phyloP scores from a whole-genome alignment of 257 asterid species.

The Ligustrum vulgare region DNA sequence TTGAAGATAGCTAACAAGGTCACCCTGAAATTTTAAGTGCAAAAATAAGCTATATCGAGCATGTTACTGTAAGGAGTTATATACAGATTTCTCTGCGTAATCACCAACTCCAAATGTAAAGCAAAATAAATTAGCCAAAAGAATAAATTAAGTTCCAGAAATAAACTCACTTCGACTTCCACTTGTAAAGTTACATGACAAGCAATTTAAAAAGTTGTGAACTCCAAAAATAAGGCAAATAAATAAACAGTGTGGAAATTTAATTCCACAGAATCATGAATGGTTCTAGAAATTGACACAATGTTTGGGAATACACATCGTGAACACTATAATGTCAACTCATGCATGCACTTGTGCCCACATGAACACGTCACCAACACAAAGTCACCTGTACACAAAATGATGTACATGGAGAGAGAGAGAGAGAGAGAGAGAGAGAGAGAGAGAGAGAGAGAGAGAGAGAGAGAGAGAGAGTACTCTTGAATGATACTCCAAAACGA shows the following conservation, averaged over 20 bases:
- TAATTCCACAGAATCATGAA: constrained; percentile 9
- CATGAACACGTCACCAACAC: background rate
- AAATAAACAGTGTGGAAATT: background rate
- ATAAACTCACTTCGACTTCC: constrained; percentile 7
- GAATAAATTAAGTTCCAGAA: background rate
- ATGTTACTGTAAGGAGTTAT: background rate
- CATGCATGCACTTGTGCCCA: background rate
- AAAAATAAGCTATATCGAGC: constrained; percentile 21
- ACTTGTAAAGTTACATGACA: background rate
- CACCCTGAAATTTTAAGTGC: constrained; percentile 58
- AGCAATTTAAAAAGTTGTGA: background rate
- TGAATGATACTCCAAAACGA: constrained; percentile 76
- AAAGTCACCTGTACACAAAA: background rate
- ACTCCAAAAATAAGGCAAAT: constrained; percentile 1
- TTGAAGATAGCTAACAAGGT: constrained; percentile 73
- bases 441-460: constrained; percentile 18
- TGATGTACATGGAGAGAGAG: background rate
- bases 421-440: constrained; percentile 27
- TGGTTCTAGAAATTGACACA: constrained; percentile 2
- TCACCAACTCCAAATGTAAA: background rate
- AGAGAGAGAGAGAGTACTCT: constrained; percentile 54
- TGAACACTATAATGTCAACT: background rate
- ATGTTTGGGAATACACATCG: background rate
- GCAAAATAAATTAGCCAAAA: background rate
- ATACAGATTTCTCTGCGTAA: constrained; percentile 5